Evolutionary conservation across 148 eudicot species (phyloP).

Genomic region (Silene conica): DNA sequence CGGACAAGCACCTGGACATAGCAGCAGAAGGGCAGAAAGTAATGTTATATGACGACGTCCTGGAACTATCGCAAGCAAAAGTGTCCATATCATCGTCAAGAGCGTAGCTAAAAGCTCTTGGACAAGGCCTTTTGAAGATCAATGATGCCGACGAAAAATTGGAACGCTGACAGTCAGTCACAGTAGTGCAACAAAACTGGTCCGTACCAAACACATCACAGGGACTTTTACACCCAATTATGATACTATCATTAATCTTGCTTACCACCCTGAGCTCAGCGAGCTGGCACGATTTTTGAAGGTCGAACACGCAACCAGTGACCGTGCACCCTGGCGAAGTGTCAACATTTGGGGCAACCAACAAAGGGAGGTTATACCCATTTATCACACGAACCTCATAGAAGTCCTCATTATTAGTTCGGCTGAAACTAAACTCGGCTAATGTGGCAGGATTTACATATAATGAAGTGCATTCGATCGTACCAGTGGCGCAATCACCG

Average conservation of each 20-base stretch:
- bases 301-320: conserved; percentile 7
- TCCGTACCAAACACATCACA: not conserved
- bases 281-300: not conserved
- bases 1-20: conserved; percentile 6
- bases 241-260: not conserved
- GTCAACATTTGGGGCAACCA: not conserved
- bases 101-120: not conserved
- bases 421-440: not conserved
- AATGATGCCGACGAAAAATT: not conserved
- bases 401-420: conserved; percentile 19
- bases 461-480: conserved; percentile 30
- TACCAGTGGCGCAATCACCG: conserved; percentile 59
- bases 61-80: not conserved
- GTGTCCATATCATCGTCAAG: not conserved
- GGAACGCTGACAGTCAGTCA: not conserved
- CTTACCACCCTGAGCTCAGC: not conserved
- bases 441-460: conserved; percentile 34
- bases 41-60: not conserved
- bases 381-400: conserved; percentile 20
- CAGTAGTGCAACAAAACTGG: not conserved
- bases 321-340: not conserved
- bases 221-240: conserved; percentile 5
- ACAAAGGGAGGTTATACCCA: conserved; percentile 17
- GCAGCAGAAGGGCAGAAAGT: conserved; percentile 14
- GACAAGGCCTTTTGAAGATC: not conserved